phyloP scores from a whole-genome alignment of 768 basidiomycete genomes.

The Hygrocybe punicea region DNA sequence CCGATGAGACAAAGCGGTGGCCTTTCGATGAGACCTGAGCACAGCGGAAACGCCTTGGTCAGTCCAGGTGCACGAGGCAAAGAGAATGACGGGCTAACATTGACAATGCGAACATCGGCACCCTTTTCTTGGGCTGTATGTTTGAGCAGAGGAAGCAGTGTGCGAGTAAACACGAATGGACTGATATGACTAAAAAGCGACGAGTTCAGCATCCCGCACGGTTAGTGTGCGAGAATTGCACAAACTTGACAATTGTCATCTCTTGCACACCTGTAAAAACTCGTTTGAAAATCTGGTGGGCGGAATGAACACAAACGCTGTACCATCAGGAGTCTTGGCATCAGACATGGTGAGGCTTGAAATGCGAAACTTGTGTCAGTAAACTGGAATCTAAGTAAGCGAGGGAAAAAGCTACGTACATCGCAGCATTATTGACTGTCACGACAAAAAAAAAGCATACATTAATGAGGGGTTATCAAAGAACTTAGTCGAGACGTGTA shows the following conservation, averaged over 20 bases:
- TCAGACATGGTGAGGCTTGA: conserved; percentile 12
- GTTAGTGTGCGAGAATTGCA: not conserved
- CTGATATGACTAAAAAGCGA: conserved; percentile 45
- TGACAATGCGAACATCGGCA: conserved; percentile 60
- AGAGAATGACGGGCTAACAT: conserved; percentile 40
- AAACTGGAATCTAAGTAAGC: conserved; percentile 18
- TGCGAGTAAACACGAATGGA: conserved; percentile 52
- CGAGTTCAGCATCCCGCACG: not conserved
- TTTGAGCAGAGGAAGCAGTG: conserved; percentile 50
- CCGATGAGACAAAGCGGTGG: conserved; percentile 21
- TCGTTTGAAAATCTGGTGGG: not conserved
- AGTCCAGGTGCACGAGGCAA: not conserved
- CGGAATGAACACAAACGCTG: conserved; percentile 12
- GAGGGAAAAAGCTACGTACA: conserved; percentile 33
- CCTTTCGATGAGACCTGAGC: conserved; percentile 34
- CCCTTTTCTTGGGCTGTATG: conserved; percentile 45
- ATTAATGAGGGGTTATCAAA: not conserved
- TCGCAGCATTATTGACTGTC: conserved; percentile 55
- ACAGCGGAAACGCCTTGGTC: conserved; percentile 2
- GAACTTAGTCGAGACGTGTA: conserved; percentile 9
- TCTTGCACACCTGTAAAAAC: conserved; percentile 35
- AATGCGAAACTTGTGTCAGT: conserved; percentile 3
- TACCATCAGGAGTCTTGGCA: conserved; percentile 17
- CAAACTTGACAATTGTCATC: conserved; percentile 47
- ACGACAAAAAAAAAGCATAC: not conserved